Evolutionary conservation across 257 asterid genomes (phyloP).

Genomic region (Solanum bulbocastanum): DNA sequence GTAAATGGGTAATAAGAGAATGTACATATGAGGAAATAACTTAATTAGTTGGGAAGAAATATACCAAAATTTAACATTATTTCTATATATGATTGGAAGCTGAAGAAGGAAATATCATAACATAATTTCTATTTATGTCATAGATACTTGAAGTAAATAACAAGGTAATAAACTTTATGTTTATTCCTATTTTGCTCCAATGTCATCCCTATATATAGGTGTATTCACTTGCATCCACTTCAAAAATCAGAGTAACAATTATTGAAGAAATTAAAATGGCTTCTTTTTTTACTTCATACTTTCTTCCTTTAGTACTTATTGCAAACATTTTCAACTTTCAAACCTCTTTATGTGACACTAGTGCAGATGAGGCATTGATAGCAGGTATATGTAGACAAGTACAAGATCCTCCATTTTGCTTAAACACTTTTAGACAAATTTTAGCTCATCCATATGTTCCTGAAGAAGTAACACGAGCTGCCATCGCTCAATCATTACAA

Average conservation of each 20-base stretch:
- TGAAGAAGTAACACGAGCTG: neutral
- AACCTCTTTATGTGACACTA: neutral
- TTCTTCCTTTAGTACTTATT: neutral
- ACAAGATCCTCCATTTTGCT: neutral
- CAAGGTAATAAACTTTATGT: neutral
- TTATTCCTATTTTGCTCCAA: neutral
- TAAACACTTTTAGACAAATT: neutral
- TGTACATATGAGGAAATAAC: no score
- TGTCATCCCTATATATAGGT: neutral
- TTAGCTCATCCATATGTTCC: neutral
- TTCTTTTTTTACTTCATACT: neutral
- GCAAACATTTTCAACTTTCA: neutral
- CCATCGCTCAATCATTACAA: neutral
- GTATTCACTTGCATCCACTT: neutral
- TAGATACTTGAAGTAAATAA: neutral
- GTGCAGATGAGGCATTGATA: neutral
- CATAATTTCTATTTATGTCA: neutral
- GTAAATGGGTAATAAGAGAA: neutral
- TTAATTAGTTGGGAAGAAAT: neutral
- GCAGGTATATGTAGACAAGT: neutral
- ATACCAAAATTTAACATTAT: neutral
- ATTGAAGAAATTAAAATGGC: neutral
- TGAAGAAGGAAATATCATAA: neutral
- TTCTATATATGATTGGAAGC: neutral
- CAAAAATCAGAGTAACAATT: neutral